Percentiles rank a stretch among this genome's conserved stretches.
These are phyloP conservation scores for Tolypocladium guangdongense DNA, from an alignment of 2,329 filamentous ascomycete species.

Conservation along the genomic window DNA sequence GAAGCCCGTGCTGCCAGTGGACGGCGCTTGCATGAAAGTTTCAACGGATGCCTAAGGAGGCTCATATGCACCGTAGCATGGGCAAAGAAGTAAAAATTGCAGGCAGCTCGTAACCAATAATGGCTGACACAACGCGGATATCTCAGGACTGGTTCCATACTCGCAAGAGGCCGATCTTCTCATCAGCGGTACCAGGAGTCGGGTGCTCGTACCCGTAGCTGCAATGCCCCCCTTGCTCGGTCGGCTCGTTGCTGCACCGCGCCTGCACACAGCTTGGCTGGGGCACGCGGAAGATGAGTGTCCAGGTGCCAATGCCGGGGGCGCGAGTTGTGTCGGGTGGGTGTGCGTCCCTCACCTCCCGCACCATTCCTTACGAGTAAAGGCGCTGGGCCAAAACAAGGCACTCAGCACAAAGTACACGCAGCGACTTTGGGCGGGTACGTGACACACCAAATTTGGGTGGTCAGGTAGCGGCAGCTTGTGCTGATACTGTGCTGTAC, in stretches of 20 bases:
- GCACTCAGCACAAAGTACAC: constrained; percentile 11
- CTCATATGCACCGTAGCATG: neutral
- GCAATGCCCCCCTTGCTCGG: neutral
- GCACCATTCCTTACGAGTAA: constrained; percentile 4
- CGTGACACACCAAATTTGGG: constrained; percentile 23
- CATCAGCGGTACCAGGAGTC: neutral
- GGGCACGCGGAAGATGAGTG: neutral
- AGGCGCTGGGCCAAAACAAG: constrained; percentile 2
- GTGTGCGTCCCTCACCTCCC: neutral
- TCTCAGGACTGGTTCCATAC: neutral
- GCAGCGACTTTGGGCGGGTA: constrained; percentile 24
- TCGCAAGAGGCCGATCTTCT: neutral
- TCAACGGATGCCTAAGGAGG: neutral
- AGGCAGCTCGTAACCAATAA: too few species aligned
- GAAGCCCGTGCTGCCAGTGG: neutral
- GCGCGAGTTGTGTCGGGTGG: neutral
- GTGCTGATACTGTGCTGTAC: constrained; percentile 28
- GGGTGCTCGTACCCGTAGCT: neutral
- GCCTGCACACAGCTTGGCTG: neutral
- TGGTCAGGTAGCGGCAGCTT: constrained; percentile 20
- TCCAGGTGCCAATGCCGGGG: neutral
- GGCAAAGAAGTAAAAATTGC: neutral
- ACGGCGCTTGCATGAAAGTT: neutral
- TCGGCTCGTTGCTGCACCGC: neutral
- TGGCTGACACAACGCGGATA: neutral